Base-by-base conservation (phyloP, 176 grass and related monocot genomes). In the Alopecurus myosuroides region DNA sequence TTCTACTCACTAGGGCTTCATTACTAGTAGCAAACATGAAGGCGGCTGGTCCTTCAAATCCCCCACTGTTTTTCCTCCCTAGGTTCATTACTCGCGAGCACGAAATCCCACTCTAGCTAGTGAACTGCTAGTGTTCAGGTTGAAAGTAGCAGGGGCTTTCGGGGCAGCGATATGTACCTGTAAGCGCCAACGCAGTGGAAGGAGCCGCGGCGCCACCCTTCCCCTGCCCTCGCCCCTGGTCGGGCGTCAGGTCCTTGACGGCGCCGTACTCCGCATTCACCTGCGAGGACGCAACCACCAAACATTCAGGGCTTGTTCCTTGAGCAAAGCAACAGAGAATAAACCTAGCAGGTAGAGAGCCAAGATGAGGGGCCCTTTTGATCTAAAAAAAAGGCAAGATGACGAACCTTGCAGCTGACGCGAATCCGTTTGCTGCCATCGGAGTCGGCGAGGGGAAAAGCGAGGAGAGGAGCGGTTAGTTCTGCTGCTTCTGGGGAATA, bases 381-480 rank as follows among this genome's bases (percentile, higher is more conserved):
- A n/a, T n/a, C n/a, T n/a, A n/a, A n/a, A n/a, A n/a, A n/a, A n/a
- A n/a, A n/a, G n/a, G n/a, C 58, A 36, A 80, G 81, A 65, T 53
- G 58, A 44, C 71, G 15, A 69, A 94, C 89, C 90, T 96, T 99
- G 89, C 85, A 99, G 75, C 82, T 86, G 53, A 88, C 79, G 70
- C 97, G 93, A 62, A 92, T 89, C 88, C 57, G 67, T 76, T 99
- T 99, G 86, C 97, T 98, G 89, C 33, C 33, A 1, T 50, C 7
- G 56, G 33, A 12, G n/a, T n/a, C n/a, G n/a, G n/a, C n/a, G n/a
- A n/a, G n/a, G n/a, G n/a, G n/a, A n/a, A n/a, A n/a, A 81, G 33
- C 25, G 44, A 81, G 67, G 36, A 40, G 70, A 41, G 7, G 66
- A 23, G 15, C 31, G 56, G 69, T 65, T 37, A 84, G 51, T 60